Conservation (phyloP, 805 yeast species). For the Yamadazyma insecticola region DNA sequence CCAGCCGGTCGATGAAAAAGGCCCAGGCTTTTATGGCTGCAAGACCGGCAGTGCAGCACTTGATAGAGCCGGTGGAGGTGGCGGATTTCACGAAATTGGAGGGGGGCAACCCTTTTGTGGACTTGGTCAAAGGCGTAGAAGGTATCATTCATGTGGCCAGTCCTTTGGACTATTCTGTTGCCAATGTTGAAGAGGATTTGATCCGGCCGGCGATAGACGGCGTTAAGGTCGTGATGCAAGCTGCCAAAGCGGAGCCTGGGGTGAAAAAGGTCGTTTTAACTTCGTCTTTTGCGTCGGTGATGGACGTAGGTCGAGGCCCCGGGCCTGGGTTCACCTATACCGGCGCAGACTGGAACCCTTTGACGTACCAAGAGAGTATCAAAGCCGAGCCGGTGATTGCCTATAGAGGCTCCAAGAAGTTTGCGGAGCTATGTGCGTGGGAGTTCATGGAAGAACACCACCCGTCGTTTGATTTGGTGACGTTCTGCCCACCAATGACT, state of each 20-base stretch:
- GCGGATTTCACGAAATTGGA: conserved; percentile 10
- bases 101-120: conserved; percentile 11
- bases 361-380: conserved; percentile 13
- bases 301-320: conserved; percentile 14
- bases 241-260: conserved; percentile 7
- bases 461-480: conserved; percentile 13
- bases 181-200: conserved; percentile 12
- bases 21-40: conserved; percentile 12
- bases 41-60: conserved; percentile 8
- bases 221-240: conserved; percentile 9
- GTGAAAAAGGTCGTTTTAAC: conserved; percentile 16
- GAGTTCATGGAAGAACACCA: conserved; percentile 10
- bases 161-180: conserved; percentile 11
- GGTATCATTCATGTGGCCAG: conserved; percentile 11
- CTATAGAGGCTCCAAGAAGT: conserved; percentile 15
- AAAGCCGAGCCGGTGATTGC: conserved; percentile 14
- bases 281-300: conserved; percentile 19
- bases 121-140: conserved; percentile 12
- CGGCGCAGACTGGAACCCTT: conserved; percentile 13
- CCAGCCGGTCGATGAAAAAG: conserved; percentile 13
- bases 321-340: conserved; percentile 14
- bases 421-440: conserved; percentile 16
- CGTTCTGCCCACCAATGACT: conserved; percentile 16
- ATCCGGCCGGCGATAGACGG: conserved; percentile 13
- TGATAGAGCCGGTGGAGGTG: conserved; percentile 13